Evolutionary conservation across 1,139 yeast species (phyloP).

Genomic region (Yamadazyma buinensis): DNA sequence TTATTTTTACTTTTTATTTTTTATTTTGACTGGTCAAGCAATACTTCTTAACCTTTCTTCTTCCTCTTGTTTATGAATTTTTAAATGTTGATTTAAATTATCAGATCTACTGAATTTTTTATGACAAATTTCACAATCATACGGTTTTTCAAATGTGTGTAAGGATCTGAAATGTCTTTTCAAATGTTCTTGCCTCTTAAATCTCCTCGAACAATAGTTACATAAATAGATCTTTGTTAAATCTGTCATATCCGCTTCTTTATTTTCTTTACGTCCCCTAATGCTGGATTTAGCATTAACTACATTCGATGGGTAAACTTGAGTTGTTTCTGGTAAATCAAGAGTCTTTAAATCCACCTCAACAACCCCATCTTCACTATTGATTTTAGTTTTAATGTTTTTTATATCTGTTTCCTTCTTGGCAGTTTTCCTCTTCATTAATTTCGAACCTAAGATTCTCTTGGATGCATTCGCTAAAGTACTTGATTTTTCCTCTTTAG

Average conservation of each 20-base stretch:
- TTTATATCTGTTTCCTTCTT: constrained; percentile 21
- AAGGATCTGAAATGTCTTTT: constrained; percentile 73
- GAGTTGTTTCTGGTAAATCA: constrained; percentile 40
- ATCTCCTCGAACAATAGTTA: constrained; percentile 55
- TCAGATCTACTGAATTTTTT: constrained; percentile 76
- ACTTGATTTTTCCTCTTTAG: neutral
- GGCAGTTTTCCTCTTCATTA: constrained; percentile 18
- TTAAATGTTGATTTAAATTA: constrained; percentile 71
- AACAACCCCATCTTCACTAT: constrained; percentile 31
- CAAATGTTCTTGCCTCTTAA: constrained; percentile 76
- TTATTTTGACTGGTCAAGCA: too few species aligned
- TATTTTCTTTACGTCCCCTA: constrained; percentile 46
- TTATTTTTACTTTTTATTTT: too few species aligned
- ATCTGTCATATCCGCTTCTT: constrained; percentile 43
- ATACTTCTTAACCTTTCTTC: constrained; percentile 3
- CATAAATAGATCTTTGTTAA: constrained; percentile 40
- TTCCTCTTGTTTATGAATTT: constrained; percentile 55
- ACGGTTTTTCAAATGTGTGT: constrained; percentile 74
- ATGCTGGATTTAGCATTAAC: constrained; percentile 35
- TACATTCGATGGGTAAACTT: constrained; percentile 33
- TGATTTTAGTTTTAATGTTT: constrained; percentile 20
- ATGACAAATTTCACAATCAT: constrained; percentile 63
- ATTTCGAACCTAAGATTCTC: constrained; percentile 37
- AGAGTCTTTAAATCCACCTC: constrained; percentile 40
- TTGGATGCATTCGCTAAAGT: constrained; percentile 36